phyloP scores from a whole-genome alignment of 495 filamentous ascomycete genomes.

The Podospora didyma region DNA sequence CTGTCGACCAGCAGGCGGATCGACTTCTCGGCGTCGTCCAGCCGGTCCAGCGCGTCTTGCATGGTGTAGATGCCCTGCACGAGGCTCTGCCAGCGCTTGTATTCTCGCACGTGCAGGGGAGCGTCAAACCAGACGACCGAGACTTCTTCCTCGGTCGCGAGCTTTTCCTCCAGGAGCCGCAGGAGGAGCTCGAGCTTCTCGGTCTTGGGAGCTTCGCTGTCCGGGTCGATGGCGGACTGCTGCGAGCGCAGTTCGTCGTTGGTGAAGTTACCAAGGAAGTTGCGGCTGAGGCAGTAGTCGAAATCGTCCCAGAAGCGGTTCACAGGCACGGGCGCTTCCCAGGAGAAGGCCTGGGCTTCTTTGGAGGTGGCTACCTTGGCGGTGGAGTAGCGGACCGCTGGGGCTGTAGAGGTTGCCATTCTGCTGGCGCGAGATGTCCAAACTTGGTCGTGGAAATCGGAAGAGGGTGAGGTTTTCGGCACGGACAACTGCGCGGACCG shows the following conservation, averaged over 20 bases:
- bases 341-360: conserved; percentile 5
- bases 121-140: neutral
- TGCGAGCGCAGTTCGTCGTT: conserved; percentile 2
- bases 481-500: too few species aligned
- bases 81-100: too few species aligned
- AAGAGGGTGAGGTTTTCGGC: too few species aligned
- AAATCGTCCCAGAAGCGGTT: conserved; percentile 12
- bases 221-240: conserved; percentile 6
- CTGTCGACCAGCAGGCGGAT: conserved; percentile 1
- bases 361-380: conserved; percentile 1
- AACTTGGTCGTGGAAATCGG: too few species aligned
- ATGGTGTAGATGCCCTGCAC: neutral
- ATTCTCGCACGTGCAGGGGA: too few species aligned
- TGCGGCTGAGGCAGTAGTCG: conserved; percentile 4
- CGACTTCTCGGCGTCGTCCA: conserved; percentile 1
- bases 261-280: conserved; percentile 11
- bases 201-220: conserved; percentile 1
- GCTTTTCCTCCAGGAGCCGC: conserved; percentile 5
- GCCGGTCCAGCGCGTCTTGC: neutral
- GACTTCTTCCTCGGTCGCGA: neutral
- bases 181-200: conserved; percentile 8
- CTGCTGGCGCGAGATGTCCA: neutral
- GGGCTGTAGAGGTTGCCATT: neutral
- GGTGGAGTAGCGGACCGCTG: conserved; percentile 3
- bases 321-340: conserved; percentile 8